Evolutionary conservation across 805 yeast species (phyloP).

Genomic region (Millerago galiae): DNA sequence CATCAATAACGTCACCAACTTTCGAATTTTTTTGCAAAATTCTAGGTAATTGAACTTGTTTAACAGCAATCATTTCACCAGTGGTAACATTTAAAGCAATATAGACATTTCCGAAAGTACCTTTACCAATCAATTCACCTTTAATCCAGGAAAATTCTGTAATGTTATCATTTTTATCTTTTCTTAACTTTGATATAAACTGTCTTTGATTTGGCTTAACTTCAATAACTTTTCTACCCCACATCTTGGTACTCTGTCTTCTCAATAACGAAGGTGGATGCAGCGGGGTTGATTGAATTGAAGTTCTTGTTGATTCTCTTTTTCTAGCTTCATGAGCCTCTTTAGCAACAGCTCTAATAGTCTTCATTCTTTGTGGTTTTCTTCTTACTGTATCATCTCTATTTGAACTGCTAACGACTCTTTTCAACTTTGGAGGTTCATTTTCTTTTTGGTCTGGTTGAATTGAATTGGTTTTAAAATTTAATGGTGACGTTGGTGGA

Average conservation of each 20-base stretch:
- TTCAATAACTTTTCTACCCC: constrained; percentile 94
- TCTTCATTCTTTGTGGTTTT: constrained; percentile 67
- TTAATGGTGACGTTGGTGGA: constrained; percentile 50
- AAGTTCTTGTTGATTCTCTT: constrained; percentile 22
- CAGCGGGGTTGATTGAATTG: constrained; percentile 5
- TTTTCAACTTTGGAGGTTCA: constrained; percentile 10
- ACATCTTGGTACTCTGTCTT: constrained; percentile 85
- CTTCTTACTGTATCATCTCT: constrained; percentile 15
- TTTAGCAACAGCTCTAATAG: constrained; percentile 87
- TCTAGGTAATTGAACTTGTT: constrained; percentile 74
- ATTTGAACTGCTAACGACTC: constrained; percentile 16
- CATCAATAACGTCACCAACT: constrained; percentile 62
- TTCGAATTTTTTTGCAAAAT: constrained; percentile 34
- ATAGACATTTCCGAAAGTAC: constrained; percentile 92
- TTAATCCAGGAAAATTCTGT: constrained; percentile 96
- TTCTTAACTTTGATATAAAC: constrained; percentile 56
- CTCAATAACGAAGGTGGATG: constrained; percentile 38
- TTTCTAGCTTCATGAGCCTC: constrained; percentile 73
- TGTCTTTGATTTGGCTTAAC: constrained; percentile 68
- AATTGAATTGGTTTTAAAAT: background rate
- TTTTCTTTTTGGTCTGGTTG: background rate
- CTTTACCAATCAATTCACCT: constrained; percentile 94
- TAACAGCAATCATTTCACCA: constrained; percentile 98
- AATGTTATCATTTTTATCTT: constrained; percentile 52
- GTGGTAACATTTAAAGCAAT: constrained; percentile 91